A percentile compares a stretch with the other conserved stretches of the same genome.
Evolutionary conservation across 768 basidiomycete genomes (phyloP).

Genomic region (Amanita thiersii): DNA sequence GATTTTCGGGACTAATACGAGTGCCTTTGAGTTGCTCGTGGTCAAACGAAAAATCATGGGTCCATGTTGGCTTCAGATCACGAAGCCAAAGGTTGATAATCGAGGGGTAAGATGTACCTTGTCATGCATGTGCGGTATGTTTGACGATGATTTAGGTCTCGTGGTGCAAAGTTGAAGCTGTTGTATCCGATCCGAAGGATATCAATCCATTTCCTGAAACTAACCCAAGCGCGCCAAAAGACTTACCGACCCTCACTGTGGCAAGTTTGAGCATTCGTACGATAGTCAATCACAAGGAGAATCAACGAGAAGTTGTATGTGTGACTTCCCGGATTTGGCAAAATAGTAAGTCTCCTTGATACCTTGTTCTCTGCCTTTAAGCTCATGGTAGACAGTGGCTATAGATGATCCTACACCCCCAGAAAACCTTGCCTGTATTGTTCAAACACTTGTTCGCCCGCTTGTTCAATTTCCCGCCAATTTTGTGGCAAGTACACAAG

Average conservation of each 20-base stretch:
- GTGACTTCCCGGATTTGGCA: slow-evolving; percentile 80
- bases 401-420: slow-evolving; percentile 92
- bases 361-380: background rate
- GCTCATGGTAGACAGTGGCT: slow-evolving; percentile 42
- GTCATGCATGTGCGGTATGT: slow-evolving; percentile 2
- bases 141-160: slow-evolving; percentile 52
- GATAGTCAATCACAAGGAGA: slow-evolving; percentile 89
- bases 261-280: slow-evolving; percentile 86
- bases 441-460: slow-evolving; percentile 86
- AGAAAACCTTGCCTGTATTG: slow-evolving; percentile 72
- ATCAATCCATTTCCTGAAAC: slow-evolving; percentile 76
- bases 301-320: slow-evolving; percentile 91
- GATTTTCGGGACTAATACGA: slow-evolving; percentile 89
- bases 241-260: slow-evolving; percentile 82
- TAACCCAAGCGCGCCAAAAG: slow-evolving; percentile 63
- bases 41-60: slow-evolving; percentile 98
- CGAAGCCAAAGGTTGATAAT: slow-evolving; percentile 63
- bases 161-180: slow-evolving; percentile 94
- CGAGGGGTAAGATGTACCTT: slow-evolving; percentile 55
- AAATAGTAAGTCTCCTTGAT: slow-evolving; percentile 28
- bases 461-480: slow-evolving; percentile 79
- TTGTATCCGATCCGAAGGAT: slow-evolving; percentile 78
- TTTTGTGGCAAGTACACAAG: slow-evolving; percentile 66
- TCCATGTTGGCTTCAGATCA: slow-evolving; percentile 91
- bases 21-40: slow-evolving; percentile 87